Conservation (phyloP, 2,329 filamentous ascomycete genomes). For the Aspergillus pseudoglaucus region DNA sequence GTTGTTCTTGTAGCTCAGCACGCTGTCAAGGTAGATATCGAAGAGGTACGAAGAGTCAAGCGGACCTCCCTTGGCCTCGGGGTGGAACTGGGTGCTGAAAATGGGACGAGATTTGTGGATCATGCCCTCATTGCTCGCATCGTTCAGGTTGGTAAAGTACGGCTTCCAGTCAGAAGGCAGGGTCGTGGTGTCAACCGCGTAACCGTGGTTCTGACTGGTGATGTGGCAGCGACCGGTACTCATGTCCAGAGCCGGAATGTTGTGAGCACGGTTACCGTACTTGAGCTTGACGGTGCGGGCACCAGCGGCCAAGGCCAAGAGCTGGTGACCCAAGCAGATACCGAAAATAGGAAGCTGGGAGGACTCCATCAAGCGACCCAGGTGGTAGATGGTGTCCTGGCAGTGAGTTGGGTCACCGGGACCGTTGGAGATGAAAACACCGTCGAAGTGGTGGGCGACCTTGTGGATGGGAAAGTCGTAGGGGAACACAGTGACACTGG, state of each 20-base stretch:
- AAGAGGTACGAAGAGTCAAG: slow-evolving; percentile 95
- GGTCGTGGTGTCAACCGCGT: slow-evolving; percentile 81
- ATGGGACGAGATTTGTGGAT: slow-evolving; percentile 94
- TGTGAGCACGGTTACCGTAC: slow-evolving; percentile 98
- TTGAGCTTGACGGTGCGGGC: slow-evolving; percentile 94
- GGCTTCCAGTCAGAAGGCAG: slow-evolving; percentile 86
- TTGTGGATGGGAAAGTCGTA: slow-evolving; percentile 98
- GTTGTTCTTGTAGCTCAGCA: slow-evolving; percentile 79
- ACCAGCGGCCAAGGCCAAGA: slow-evolving; percentile 81
- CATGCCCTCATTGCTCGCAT: slow-evolving; percentile 94
- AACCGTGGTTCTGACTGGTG: slow-evolving; percentile 97
- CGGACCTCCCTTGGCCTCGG: slow-evolving; percentile 93
- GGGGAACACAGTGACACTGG: slow-evolving; percentile 88
- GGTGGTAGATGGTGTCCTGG: slow-evolving; percentile 87
- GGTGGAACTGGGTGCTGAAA: slow-evolving; percentile 98
- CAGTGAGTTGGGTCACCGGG: slow-evolving; percentile 97
- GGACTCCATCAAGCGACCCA: slow-evolving; percentile 81
- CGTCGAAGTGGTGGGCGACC: slow-evolving; percentile 94
- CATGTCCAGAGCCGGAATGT: slow-evolving; percentile 91
- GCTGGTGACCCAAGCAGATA: slow-evolving; percentile 95
- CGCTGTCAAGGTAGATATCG: slow-evolving; percentile 89
- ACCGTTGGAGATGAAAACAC: slow-evolving; percentile 98
- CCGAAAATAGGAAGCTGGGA: slow-evolving; percentile 93
- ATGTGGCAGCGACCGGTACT: slow-evolving; percentile 98
- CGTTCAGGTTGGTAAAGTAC: slow-evolving; percentile 97